Evolutionary conservation across 306 rosid genomes (phyloP), one percentile per base, ranked within the genome.

Genomic region (Abrus precatorius): DNA sequence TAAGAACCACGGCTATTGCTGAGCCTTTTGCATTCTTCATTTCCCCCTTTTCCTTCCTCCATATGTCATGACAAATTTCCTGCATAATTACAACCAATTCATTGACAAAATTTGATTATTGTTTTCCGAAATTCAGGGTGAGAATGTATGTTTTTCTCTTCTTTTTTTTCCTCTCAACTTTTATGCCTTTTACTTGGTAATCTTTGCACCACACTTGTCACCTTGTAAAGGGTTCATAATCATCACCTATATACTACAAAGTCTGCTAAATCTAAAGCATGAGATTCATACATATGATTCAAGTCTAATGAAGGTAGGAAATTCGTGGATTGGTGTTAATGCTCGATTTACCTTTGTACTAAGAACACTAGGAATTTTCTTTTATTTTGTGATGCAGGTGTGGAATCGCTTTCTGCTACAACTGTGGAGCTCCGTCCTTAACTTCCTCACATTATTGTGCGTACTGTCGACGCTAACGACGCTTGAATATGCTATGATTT

Each of bases 341-440:
- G 29, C 53, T 76, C 12, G 9, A 56, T 4, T 59, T 59, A 33
- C 74, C 20, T 44, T 33, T 12, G 14, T 28, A 14, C 9, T 66
- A 40, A 9, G 57, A 66, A 40, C 65, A 49, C 44, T 69, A 9
- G 45, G 30, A 62, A 63, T 63, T 56, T 34, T 50, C 75, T 59
- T 78, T 5, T 33, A 30, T 84, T 36, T 65, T 71, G 62, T 32
- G 64, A 32, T 85, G 56, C 87, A 88, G 91, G 82, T 88, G 91
- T 77, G 91, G 89, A 34, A 4, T 7, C 34, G 84, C 84, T 34
- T 88, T 88, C 80, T 88, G 89, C 69, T 88, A 88, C 83, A 61
- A 44, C 34, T 88, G 91, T 73, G 91, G 89, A 77, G 8, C 55
- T 43, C 13, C 11, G 30, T 3, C 69, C n/a, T 5, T 0, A 9